Evolutionary conservation across 805 yeast genomes (phyloP), one percentile per base, ranked within the genome.

Genomic region (Pichia deserticola): DNA sequence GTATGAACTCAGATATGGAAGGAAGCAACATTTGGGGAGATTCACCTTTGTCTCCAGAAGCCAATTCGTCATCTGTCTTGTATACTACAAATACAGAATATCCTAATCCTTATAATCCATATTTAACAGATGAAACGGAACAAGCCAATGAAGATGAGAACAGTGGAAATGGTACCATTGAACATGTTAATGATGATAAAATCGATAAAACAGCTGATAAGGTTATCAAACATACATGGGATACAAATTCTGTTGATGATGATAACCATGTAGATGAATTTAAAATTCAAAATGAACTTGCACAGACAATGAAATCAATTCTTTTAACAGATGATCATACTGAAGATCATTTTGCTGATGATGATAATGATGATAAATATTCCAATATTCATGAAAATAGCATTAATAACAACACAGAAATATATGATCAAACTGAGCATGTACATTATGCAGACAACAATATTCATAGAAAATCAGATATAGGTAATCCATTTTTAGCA

Each of bases 1-100:
- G 12, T 8, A 48, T 48, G 44, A 40, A 48, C 12, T 40, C 44
- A 34, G 40, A 36, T 12, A 43, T 48, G 45, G 37, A 28, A 9
- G 41, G 49, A 27, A 45, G 49, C 36, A 60, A 62, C 51, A 65
- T 58, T 51, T 82, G 86, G 87, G 85, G 76, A 50, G 86, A 81
- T 56, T 77, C 73, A 4, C 62, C 77, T 12, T 62, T 76, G 12
- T 30, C 48, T 10, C 29, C 30, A 1, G 32, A 29, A 5, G 43
- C 34, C n/a, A 36, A 34, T 34, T 35, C 45, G 7, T 3, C 45
- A 8, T 34, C 32, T 8, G 34, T 35, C 7, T 5, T 35, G 20
- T 35, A 35, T 33, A 43, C 13, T n/a, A 9, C 45, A 20, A 29
- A 20, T 10, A 35, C 45, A 4, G 40, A 7, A 13, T 28, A 20